These are phyloP conservation scores for Colletotrichum theobromicola DNA, from an alignment of 2,329 filamentous ascomycete genomes.

Conservation along the genomic window DNA sequence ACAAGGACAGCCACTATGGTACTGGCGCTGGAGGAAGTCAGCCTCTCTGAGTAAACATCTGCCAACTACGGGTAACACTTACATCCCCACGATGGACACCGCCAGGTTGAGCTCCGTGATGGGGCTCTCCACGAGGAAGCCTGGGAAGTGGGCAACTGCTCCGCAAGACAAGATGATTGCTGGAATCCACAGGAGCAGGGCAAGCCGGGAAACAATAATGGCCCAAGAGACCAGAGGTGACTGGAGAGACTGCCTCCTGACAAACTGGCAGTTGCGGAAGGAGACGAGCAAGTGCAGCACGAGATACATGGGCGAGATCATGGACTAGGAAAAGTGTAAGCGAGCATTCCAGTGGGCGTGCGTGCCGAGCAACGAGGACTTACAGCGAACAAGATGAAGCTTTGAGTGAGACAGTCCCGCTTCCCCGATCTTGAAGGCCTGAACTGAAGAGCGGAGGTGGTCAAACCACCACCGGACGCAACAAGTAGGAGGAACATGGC, in stretches of 20 bases:
- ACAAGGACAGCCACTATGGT: slow-evolving; percentile 22
- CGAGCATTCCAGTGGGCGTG: not conserved
- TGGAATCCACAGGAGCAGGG: slow-evolving; percentile 30
- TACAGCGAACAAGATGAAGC: slow-evolving; percentile 23
- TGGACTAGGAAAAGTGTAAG: slow-evolving; percentile 23
- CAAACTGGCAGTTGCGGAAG: slow-evolving; percentile 24
- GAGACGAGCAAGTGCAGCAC: slow-evolving; percentile 33
- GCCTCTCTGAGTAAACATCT: not conserved
- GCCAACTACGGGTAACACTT: not conserved
- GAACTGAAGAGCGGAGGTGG: slow-evolving; percentile 21
- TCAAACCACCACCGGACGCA: slow-evolving; percentile 17
- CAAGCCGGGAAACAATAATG: slow-evolving; percentile 31
- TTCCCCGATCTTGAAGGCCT: slow-evolving; percentile 3
- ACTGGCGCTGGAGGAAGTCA: not conserved
- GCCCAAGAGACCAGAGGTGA: slow-evolving; percentile 35
- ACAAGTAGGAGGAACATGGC: slow-evolving; percentile 17
- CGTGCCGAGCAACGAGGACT: not conserved
- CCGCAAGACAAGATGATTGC: slow-evolving; percentile 28
- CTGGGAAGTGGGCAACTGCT: slow-evolving; percentile 25
- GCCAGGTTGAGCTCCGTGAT: slow-evolving; percentile 27
- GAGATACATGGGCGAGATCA: slow-evolving; percentile 35
- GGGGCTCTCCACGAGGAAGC: slow-evolving; percentile 25
- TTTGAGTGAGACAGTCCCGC: slow-evolving; percentile 21
- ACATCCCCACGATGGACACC: slow-evolving; percentile 29
- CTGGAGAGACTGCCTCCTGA: slow-evolving; percentile 26